A percentile compares a stretch with the other conserved stretches of the same genome.
These are phyloP conservation scores for Aspergillus egyptiacus DNA, from an alignment of 495 filamentous ascomycete species.

Conservation along the genomic window DNA sequence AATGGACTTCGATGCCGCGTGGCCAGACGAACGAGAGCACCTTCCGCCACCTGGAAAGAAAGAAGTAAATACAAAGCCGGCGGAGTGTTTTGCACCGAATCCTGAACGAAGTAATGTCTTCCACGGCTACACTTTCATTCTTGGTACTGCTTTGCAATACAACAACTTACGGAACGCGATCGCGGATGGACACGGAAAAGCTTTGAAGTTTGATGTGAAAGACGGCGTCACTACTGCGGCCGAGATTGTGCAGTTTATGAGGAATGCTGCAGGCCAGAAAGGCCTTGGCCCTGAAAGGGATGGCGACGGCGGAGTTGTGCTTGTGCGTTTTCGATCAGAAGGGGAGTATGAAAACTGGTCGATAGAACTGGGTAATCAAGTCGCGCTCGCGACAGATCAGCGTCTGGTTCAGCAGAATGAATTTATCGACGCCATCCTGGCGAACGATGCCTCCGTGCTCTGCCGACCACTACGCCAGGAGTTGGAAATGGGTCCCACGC, in stretches of 20 bases:
- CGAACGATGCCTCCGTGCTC: constrained; percentile 63
- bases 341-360: constrained; percentile 62
- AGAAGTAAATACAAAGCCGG: constrained; percentile 60
- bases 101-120: constrained; percentile 63
- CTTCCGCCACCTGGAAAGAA: constrained; percentile 69
- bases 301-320: constrained; percentile 63
- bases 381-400: constrained; percentile 67
- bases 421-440: constrained; percentile 85
- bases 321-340: constrained; percentile 69
- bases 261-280: constrained; percentile 65
- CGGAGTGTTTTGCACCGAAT: constrained; percentile 63
- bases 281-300: constrained; percentile 55
- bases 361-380: constrained; percentile 55
- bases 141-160: constrained; percentile 73
- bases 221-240: constrained; percentile 63
- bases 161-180: constrained; percentile 69
- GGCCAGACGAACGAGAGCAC: constrained; percentile 68
- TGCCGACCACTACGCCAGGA: constrained; percentile 50
- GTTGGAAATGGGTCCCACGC: constrained; percentile 1
- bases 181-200: constrained; percentile 76
- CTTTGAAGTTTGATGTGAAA: constrained; percentile 56
- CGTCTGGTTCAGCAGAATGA: constrained; percentile 84
- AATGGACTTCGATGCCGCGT: constrained; percentile 70
- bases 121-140: constrained; percentile 82
- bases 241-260: constrained; percentile 74